A percentile compares a stretch with the other conserved stretches of the same genome.
These are phyloP conservation scores for Chlamydomonas reinhardtii DNA, from an alignment of 163 green algal species.

Conservation along the genomic window DNA sequence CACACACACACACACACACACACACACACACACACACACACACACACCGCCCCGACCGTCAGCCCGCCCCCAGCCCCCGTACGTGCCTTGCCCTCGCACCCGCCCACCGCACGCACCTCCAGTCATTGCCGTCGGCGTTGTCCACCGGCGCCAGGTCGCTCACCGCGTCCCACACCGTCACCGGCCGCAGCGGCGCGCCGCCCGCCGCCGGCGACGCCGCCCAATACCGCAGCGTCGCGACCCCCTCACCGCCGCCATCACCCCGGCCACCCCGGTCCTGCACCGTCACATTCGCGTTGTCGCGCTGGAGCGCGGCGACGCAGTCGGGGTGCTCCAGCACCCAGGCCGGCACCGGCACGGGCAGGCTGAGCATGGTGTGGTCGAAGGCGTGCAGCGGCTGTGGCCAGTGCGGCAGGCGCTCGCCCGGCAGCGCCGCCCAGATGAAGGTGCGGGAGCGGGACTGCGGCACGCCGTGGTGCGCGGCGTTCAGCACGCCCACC, in stretches of 20 bases:
- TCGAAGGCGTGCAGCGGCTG: constrained; percentile 89
- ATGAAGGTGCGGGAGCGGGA: constrained; percentile 97
- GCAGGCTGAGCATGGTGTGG: constrained; percentile 87
- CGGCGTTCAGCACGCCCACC: constrained; percentile 97
- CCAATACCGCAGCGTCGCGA: background rate
- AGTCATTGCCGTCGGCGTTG: constrained; percentile 81
- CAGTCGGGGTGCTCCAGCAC: too few relatives aligned
- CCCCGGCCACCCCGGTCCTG: too few relatives aligned
- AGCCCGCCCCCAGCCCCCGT: too few relatives aligned
- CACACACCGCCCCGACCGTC: too few relatives aligned
- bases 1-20: too few relatives aligned
- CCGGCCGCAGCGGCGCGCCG: constrained; percentile 87
- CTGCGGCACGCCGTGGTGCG: constrained; percentile 96
- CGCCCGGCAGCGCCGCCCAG: constrained; percentile 89
- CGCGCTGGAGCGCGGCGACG: too few relatives aligned
- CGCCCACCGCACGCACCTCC: background rate
- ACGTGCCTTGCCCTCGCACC: too few relatives aligned
- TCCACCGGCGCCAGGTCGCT: constrained; percentile 88
- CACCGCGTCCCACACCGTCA: constrained; percentile 96
- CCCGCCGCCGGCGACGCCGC: constrained; percentile 68
- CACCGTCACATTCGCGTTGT: too few relatives aligned
- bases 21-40: too few relatives aligned
- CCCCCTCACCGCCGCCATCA: background rate
- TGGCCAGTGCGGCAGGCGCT: constrained; percentile 92
- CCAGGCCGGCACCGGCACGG: constrained; percentile 62